Percentiles rank a stretch among this genome's conserved stretches.
phyloP scores from a whole-genome alignment of 495 filamentous ascomycete genomes.

The Ascodesmis nigricans region DNA sequence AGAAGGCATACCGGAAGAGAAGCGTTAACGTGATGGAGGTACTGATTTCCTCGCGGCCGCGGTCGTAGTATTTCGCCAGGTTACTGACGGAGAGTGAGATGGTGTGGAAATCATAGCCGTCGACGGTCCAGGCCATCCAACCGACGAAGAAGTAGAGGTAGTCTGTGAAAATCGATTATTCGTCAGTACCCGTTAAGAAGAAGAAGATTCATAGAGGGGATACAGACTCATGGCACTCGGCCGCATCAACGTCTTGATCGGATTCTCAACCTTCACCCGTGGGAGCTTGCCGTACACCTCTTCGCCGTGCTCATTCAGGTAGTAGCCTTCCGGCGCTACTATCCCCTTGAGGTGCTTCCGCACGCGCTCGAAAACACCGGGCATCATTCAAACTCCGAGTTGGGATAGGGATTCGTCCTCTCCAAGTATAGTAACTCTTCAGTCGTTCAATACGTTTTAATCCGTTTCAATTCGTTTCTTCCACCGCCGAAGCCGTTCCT shows the following conservation, averaged over 20 bases:
- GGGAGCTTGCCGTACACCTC: conserved; percentile 19
- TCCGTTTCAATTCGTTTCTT: too few species aligned
- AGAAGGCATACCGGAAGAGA: conserved; percentile 28
- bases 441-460: too few species aligned
- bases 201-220: not conserved
- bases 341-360: conserved; percentile 20
- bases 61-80: conserved; percentile 40
- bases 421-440: too few species aligned
- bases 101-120: conserved; percentile 44
- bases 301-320: conserved; percentile 19
- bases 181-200: too few species aligned
- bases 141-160: conserved; percentile 22
- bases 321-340: conserved; percentile 18
- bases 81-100: conserved; percentile 49
- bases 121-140: conserved; percentile 24
- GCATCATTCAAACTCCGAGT: conserved; percentile 4
- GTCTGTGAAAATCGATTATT: conserved; percentile 4
- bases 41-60: conserved; percentile 31
- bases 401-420: too few species aligned
- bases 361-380: conserved; percentile 8
- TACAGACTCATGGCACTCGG: conserved; percentile 17
- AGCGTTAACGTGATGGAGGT: conserved; percentile 56
- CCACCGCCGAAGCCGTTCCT: too few species aligned
- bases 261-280: conserved; percentile 18
- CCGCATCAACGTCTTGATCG: conserved; percentile 15